Evolutionary conservation across 108 stramenopile species (phyloP).

Genomic region (Nannochloropsis gaditana): DNA sequence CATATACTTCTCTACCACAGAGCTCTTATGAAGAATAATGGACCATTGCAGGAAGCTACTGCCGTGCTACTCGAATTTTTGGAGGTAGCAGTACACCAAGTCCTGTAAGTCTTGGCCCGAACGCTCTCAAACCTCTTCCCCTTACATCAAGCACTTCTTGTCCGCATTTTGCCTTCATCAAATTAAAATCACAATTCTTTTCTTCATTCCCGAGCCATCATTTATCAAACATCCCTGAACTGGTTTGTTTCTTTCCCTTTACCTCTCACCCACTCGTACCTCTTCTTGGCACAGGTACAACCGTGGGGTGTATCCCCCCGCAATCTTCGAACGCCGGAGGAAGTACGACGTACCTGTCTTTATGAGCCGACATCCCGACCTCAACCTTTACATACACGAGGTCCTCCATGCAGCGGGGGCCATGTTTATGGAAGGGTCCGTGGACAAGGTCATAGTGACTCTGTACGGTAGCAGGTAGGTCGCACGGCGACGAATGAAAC

Average conservation of each 20-base stretch:
- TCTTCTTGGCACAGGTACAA: neutral
- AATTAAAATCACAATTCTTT: neutral
- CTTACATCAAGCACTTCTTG: neutral
- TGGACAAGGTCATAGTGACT: neutral
- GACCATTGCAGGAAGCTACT: neutral
- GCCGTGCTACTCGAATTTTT: slow-evolving; percentile 37
- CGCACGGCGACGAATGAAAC: too few relatives aligned
- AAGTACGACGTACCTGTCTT: slow-evolving; percentile 43
- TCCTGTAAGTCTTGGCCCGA: slow-evolving; percentile 22
- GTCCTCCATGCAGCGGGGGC: neutral
- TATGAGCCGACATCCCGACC: slow-evolving; percentile 49
- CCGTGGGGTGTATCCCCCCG: slow-evolving; percentile 21
- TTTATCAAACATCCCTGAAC: neutral
- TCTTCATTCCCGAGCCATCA: neutral
- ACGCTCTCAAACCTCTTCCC: slow-evolving; percentile 5
- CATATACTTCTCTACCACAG: neutral
- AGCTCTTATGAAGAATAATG: neutral
- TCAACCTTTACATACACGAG: slow-evolving; percentile 42
- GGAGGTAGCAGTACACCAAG: slow-evolving; percentile 35
- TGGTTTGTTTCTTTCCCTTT: neutral
- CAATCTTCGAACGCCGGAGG: slow-evolving; percentile 42
- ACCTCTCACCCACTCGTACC: neutral
- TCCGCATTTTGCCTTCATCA: neutral
- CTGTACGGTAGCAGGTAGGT: slow-evolving; percentile 2
- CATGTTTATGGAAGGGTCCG: slow-evolving; percentile 1